Evolutionary conservation across 352 stramenopile genomes (phyloP).

Genomic region (Globisporangium alternatum): DNA sequence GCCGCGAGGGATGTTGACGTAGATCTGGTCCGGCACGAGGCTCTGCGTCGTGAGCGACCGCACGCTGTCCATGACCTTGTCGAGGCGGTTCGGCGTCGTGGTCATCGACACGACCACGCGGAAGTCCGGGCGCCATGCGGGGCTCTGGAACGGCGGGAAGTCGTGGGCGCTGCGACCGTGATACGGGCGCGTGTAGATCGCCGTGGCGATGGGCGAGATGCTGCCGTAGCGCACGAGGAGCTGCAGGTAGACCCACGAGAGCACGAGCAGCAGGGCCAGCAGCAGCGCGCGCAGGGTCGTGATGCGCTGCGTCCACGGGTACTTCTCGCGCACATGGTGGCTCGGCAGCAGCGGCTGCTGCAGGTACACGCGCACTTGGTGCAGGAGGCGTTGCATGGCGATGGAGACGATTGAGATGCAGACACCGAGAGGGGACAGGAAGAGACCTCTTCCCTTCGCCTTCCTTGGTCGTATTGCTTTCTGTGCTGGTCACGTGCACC

Average conservation of each 20-base stretch:
- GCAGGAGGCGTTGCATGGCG: conserved; percentile 22
- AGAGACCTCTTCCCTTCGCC: not conserved
- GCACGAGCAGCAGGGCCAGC: conserved; percentile 21
- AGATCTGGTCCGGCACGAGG: conserved; percentile 71
- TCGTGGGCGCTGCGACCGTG: conserved; percentile 43
- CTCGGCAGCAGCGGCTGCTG: conserved; percentile 61
- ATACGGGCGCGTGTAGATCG: conserved; percentile 62
- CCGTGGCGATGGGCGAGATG: conserved; percentile 66
- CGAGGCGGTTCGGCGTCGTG: conserved; percentile 64
- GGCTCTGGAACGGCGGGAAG: conserved; percentile 24
- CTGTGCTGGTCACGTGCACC: not conserved
- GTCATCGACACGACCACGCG: conserved; percentile 82
- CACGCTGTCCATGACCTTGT: conserved; percentile 78
- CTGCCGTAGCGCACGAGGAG: conserved; percentile 72
- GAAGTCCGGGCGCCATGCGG: conserved; percentile 62
- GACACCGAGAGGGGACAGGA: not conserved
- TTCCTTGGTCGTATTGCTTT: not conserved
- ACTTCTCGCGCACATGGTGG: conserved; percentile 22
- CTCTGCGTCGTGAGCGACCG: conserved; percentile 54
- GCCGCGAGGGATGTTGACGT: conserved; percentile 69
- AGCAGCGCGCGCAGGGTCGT: conserved; percentile 39
- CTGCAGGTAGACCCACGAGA: conserved; percentile 55
- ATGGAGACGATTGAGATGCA: not conserved
- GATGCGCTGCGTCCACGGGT: conserved; percentile 37
- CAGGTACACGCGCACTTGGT: conserved; percentile 50